These are phyloP conservation scores for Artemisia annua DNA, from an alignment of 129 eudicot genomes.

Conservation along the genomic window DNA sequence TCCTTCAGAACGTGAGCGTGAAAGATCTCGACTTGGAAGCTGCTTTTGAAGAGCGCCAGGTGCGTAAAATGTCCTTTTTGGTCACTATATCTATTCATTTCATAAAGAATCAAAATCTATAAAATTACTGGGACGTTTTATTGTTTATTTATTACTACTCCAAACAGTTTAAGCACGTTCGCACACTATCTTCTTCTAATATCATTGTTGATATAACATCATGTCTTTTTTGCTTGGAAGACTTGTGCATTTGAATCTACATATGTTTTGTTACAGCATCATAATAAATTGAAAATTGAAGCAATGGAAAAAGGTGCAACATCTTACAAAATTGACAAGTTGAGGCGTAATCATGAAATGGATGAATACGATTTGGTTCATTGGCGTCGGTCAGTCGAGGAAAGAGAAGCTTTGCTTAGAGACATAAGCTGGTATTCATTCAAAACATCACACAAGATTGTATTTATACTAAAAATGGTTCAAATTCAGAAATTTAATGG, in stretches of 20 bases:
- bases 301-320: constrained; percentile 74
- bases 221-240: too few relatives aligned
- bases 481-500: too few relatives aligned
- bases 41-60: constrained; percentile 96
- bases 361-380: constrained; percentile 97
- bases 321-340: constrained; percentile 54
- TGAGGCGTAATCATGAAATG: constrained; percentile 87
- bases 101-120: background rate
- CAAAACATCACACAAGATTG: too few relatives aligned
- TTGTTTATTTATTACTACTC: too few relatives aligned
- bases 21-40: constrained; percentile 93
- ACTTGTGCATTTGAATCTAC: constrained; percentile 17
- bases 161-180: too few relatives aligned
- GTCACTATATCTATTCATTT: background rate
- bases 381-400: constrained; percentile 96
- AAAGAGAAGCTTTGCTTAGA: constrained; percentile 87
- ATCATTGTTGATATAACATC: too few relatives aligned
- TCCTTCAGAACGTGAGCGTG: constrained; percentile 67
- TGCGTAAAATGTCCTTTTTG: constrained; percentile 25
- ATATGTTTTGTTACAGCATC: constrained; percentile 49
- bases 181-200: background rate
- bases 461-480: too few relatives aligned
- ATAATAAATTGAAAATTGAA: constrained; percentile 54
- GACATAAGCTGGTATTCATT: constrained; percentile 83
- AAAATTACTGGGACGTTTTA: background rate